Evolutionary conservation across 116 monocot species (phyloP).

Genomic region (Dioscorea cayenensis): DNA sequence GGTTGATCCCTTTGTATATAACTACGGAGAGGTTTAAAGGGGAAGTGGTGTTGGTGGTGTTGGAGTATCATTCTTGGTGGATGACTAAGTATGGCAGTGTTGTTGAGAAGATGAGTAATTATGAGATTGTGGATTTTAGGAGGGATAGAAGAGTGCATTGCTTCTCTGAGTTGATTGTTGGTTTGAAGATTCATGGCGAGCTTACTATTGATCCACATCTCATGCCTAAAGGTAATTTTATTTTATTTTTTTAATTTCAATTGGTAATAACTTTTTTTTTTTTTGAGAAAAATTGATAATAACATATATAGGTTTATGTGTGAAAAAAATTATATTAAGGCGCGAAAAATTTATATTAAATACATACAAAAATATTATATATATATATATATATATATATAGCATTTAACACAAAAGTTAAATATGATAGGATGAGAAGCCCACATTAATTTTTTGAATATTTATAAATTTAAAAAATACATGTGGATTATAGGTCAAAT

Average conservation of each 20-base stretch:
- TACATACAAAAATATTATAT: too few relatives aligned
- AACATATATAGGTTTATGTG: too few relatives aligned
- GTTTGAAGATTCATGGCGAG: slow-evolving; percentile 50
- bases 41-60: slow-evolving; percentile 52
- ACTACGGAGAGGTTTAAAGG: slow-evolving; percentile 48
- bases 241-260: background rate
- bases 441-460: too few relatives aligned
- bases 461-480: too few relatives aligned
- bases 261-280: background rate
- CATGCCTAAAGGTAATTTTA: slow-evolving; percentile 35
- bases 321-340: too few relatives aligned
- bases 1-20: slow-evolving; percentile 60
- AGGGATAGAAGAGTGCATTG: slow-evolving; percentile 51
- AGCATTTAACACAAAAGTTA: too few relatives aligned
- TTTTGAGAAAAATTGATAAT: background rate
- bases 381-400: too few relatives aligned
- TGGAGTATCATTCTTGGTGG: slow-evolving; percentile 78
- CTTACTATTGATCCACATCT: slow-evolving; percentile 40
- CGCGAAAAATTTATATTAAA: too few relatives aligned
- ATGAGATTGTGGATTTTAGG: slow-evolving; percentile 55
- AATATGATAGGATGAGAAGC: too few relatives aligned
- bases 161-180: slow-evolving; percentile 63
- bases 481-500: too few relatives aligned
- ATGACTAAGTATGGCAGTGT: slow-evolving; percentile 33
- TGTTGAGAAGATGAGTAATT: slow-evolving; percentile 34